Percentiles rank a stretch among this genome's conserved stretches.
phyloP scores from a whole-genome alignment of 202 grass and related monocot genomes.

The Zizania palustris region DNA sequence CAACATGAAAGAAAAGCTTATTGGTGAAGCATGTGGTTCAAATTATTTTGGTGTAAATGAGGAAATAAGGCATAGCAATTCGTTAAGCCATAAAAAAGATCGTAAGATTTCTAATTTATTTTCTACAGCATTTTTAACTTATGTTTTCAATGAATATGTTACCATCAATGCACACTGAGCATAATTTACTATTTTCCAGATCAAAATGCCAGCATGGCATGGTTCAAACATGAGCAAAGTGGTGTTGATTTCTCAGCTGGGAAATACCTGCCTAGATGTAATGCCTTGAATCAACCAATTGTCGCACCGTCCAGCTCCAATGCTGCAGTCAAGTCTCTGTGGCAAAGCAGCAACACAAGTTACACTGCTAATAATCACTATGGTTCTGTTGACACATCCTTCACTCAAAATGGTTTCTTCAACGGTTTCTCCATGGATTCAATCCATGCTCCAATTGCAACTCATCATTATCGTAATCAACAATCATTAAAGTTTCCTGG shows the following conservation, averaged over 20 bases:
- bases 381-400: conserved; percentile 4
- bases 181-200: conserved; percentile 37
- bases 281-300: conserved; percentile 22
- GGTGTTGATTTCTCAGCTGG: conserved; percentile 23
- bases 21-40: conserved; percentile 43
- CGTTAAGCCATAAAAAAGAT: conserved; percentile 43
- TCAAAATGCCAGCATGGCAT: conserved; percentile 28
- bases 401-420: conserved; percentile 25
- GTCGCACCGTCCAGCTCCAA: conserved; percentile 34
- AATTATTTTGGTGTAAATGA: conserved; percentile 33
- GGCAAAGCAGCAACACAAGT: conserved; percentile 31
- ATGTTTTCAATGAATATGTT: conserved; percentile 22
- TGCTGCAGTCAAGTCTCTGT: conserved; percentile 32
- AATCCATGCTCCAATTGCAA: conserved; percentile 15
- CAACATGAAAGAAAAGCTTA: conserved; percentile 33
- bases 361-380: conserved; percentile 31
- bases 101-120: conserved; percentile 43
- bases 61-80: conserved; percentile 33
- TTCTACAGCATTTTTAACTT: not conserved
- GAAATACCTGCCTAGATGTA: conserved; percentile 28
- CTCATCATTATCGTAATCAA: conserved; percentile 16
- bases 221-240: conserved; percentile 38
- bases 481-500: conserved; percentile 31
- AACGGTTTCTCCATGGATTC: conserved; percentile 41
- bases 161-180: conserved; percentile 23